phyloP scores from a whole-genome alignment of 257 asterid species.

The Paulownia fortunei region DNA sequence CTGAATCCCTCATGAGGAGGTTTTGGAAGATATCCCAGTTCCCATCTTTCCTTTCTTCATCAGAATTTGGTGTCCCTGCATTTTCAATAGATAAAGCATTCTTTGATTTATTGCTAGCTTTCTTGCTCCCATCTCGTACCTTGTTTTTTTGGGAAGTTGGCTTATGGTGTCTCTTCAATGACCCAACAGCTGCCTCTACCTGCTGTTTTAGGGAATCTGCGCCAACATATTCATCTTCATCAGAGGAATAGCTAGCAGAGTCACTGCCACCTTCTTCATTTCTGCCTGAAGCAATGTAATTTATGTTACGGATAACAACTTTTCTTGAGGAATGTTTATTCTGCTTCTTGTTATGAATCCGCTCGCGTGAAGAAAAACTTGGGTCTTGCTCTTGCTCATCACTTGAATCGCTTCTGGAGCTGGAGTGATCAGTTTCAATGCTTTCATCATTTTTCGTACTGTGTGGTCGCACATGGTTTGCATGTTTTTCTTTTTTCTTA shows the following conservation, averaged over 20 bases:
- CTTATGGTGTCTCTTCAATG: slow-evolving; percentile 58
- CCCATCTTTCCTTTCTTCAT: slow-evolving; percentile 50
- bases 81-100: slow-evolving; percentile 36
- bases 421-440: slow-evolving; percentile 39
- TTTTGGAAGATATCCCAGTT: slow-evolving; percentile 82
- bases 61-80: slow-evolving; percentile 34
- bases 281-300: slow-evolving; percentile 66
- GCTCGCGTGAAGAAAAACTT: slow-evolving; percentile 40
- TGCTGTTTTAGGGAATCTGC: slow-evolving; percentile 57
- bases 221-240: slow-evolving; percentile 52
- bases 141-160: slow-evolving; percentile 45
- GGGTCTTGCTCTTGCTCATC: slow-evolving; percentile 46
- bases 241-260: slow-evolving; percentile 50
- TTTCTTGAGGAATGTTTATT: slow-evolving; percentile 58
- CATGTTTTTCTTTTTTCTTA: slow-evolving; percentile 47
- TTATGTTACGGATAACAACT: slow-evolving; percentile 86
- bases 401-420: slow-evolving; percentile 55
- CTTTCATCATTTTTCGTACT: slow-evolving; percentile 32
- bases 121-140: slow-evolving; percentile 47
- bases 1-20: slow-evolving; percentile 73
- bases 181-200: slow-evolving; percentile 68
- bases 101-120: slow-evolving; percentile 32
- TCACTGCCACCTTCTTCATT: slow-evolving; percentile 45
- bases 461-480: slow-evolving; percentile 27
- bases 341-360: slow-evolving; percentile 48